Evolutionary conservation across 352 stramenopile species (phyloP).

Genomic region (Globisporangium spiculum): DNA sequence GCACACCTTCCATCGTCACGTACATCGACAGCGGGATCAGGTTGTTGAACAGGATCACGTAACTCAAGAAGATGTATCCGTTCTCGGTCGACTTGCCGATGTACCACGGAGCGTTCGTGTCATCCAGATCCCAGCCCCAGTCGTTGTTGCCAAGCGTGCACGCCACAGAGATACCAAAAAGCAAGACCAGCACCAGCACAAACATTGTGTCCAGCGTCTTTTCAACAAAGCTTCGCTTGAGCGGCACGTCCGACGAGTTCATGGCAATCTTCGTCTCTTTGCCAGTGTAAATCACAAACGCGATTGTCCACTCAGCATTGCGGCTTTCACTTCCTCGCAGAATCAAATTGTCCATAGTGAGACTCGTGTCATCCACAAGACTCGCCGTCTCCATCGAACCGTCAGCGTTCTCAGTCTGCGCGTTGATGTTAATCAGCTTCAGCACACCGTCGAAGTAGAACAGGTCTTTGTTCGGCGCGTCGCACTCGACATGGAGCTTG

Average conservation of each 20-base stretch:
- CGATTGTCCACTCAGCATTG: constrained; percentile 84
- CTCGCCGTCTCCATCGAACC: constrained; percentile 13
- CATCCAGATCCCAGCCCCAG: constrained; percentile 66
- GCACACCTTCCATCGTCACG: constrained; percentile 88
- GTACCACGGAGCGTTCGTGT: constrained; percentile 62
- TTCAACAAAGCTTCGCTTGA: constrained; percentile 87
- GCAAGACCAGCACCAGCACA: constrained; percentile 79
- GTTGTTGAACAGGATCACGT: constrained; percentile 91
- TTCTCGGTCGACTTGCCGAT: constrained; percentile 53
- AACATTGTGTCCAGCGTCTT: constrained; percentile 89
- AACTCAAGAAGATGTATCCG: constrained; percentile 89
- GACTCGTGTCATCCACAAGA: constrained; percentile 38
- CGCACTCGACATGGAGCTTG: constrained; percentile 70
- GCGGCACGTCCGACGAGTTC: constrained; percentile 76
- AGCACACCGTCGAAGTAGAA: constrained; percentile 86
- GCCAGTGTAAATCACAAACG: constrained; percentile 83
- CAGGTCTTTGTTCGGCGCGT: constrained; percentile 81
- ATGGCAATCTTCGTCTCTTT: constrained; percentile 83
- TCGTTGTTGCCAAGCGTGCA: constrained; percentile 85
- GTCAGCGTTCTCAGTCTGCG: constrained; percentile 15
- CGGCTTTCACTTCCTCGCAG: constrained; percentile 81
- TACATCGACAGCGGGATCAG: constrained; percentile 96
- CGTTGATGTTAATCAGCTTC: constrained; percentile 30
- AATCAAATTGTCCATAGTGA: constrained; percentile 88
- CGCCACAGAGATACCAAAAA: constrained; percentile 81